A percentile compares a stretch with the other conserved stretches of the same genome.
phyloP scores from a whole-genome alignment of 2,329 filamentous ascomycete genomes.

The Diaporthe citri region DNA sequence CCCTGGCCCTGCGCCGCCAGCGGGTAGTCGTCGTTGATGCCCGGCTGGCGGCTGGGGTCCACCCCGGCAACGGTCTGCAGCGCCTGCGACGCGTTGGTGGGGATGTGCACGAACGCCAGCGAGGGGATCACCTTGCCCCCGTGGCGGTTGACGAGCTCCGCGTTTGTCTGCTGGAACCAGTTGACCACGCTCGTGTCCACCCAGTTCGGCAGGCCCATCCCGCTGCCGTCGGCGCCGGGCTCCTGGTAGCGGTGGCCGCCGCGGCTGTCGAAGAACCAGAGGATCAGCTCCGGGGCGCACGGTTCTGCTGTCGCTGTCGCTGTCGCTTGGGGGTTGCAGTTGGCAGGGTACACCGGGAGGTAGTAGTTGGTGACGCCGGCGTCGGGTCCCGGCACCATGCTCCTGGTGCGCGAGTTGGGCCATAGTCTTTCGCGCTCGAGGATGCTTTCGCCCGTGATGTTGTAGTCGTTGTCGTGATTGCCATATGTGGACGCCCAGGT shows the following conservation, averaged over 20 bases:
- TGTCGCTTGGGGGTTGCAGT: slow-evolving; percentile 32
- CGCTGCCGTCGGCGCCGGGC: slow-evolving; percentile 37
- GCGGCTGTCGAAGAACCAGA: slow-evolving; percentile 74
- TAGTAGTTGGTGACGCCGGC: slow-evolving; percentile 50
- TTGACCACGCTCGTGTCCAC: slow-evolving; percentile 57
- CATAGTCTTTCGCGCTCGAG: slow-evolving; percentile 45
- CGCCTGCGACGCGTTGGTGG: slow-evolving; percentile 49
- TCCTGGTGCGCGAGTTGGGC: slow-evolving; percentile 43
- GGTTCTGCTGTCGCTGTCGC: not conserved
- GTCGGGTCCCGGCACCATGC: slow-evolving; percentile 43
- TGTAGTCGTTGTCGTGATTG: slow-evolving; percentile 68
- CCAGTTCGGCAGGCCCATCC: slow-evolving; percentile 53
- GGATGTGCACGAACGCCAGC: slow-evolving; percentile 64
- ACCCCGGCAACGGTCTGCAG: slow-evolving; percentile 47
- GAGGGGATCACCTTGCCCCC: slow-evolving; percentile 56
- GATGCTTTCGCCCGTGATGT: slow-evolving; percentile 55
- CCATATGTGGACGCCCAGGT: slow-evolving; percentile 71
- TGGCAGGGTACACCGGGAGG: slow-evolving; percentile 46
- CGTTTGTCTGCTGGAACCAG: slow-evolving; percentile 58
- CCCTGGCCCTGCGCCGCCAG: slow-evolving; percentile 50
- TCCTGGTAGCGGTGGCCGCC: slow-evolving; percentile 59
- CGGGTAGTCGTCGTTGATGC: slow-evolving; percentile 50
- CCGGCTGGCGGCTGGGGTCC: slow-evolving; percentile 47
- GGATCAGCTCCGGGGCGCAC: slow-evolving; percentile 51
- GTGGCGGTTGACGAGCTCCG: slow-evolving; percentile 44